Evolutionary conservation across 1,284 basidiomycete genomes (phyloP), one percentile per base, ranked within the genome.

Genomic region (Tylopilus sp.): DNA sequence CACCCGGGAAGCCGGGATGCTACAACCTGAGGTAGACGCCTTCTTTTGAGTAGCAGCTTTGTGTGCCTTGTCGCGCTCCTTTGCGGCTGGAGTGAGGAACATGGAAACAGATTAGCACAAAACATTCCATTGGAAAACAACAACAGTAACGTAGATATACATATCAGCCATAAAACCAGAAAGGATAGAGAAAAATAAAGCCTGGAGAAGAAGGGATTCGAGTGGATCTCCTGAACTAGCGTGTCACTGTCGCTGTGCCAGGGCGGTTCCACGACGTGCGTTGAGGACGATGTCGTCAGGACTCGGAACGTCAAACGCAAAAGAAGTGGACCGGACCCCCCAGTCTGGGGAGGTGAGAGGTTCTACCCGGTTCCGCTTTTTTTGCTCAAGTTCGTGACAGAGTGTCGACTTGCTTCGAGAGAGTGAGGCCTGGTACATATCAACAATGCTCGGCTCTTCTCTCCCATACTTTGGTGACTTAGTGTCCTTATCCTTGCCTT

Each of bases 231-330:
- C 57, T 61, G 55, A 60, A 60, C 46, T 30, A 65, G 55, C 8
- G 59, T 44, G 30, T 60, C 60, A 64, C 42, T 63, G 70, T 55
- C 71, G 63, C 58, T 73, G 72, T 8, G 67, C 75, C 40, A 88
- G 68, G 19, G 78, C 70, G 6, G 92, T 90, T 40, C 89, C 88
- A 46, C 78, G 79, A 30, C 92, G 81, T 31, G 92, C 90, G 55
- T 81, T 81, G 61, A 88, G 72, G 12, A 95, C 82, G 48, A 87
- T 69, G 60, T 95, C 92, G 58, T 95, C 92, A 11, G 92, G 92
- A 63, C 91, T 94, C n/a, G 89, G 89, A 21, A 76, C 74, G 53
- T 89, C 81, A 59, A 93, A 93, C 8, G 79, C 73, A 61, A 89
- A 91, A 2, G 71, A 69, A 23, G 64, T 59, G 11, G 71, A 54